phyloP scores from a whole-genome alignment of 495 filamentous ascomycete species.

The Letharia columbiana region DNA sequence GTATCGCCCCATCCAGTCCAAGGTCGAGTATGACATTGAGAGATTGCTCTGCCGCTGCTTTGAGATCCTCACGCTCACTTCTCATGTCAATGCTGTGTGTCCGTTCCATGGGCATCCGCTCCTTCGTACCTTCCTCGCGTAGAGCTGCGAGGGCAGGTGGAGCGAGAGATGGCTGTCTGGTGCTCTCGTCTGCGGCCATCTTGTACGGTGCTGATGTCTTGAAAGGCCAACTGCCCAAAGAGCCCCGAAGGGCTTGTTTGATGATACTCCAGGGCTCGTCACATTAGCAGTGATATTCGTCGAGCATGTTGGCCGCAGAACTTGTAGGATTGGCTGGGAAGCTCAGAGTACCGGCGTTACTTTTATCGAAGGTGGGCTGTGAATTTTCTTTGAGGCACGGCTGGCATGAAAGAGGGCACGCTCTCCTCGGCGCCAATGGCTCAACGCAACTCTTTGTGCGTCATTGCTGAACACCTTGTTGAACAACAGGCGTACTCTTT shows the following conservation, averaged over 20 bases:
- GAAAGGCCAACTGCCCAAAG: constrained; percentile 12
- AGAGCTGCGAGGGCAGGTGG: constrained; percentile 47
- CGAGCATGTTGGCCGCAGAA: constrained; percentile 9
- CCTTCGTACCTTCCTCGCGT: constrained; percentile 42
- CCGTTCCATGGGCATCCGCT: constrained; percentile 45
- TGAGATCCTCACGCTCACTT: constrained; percentile 82
- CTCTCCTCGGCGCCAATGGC: constrained; percentile 14
- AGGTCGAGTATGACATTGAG: constrained; percentile 93
- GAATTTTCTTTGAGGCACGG: constrained; percentile 20
- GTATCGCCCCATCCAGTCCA: constrained; percentile 74
- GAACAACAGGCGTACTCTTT: background rate
- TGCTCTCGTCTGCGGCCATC: constrained; percentile 27
- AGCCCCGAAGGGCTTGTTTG: constrained; percentile 19
- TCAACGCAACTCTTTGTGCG: constrained; percentile 2
- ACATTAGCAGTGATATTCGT: background rate
- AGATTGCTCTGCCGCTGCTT: constrained; percentile 91
- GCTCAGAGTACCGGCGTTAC: background rate
- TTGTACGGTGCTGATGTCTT: background rate
- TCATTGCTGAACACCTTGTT: background rate
- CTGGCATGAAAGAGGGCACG: constrained; percentile 12
- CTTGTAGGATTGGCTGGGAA: background rate
- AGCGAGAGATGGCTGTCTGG: constrained; percentile 38
- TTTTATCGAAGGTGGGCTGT: constrained; percentile 4
- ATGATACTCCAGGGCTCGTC: constrained; percentile 12
- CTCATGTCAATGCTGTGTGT: constrained; percentile 58